phyloP scores from a whole-genome alignment of 2,329 filamentous ascomycete species.

The Aspergillus pseudoterreus region DNA sequence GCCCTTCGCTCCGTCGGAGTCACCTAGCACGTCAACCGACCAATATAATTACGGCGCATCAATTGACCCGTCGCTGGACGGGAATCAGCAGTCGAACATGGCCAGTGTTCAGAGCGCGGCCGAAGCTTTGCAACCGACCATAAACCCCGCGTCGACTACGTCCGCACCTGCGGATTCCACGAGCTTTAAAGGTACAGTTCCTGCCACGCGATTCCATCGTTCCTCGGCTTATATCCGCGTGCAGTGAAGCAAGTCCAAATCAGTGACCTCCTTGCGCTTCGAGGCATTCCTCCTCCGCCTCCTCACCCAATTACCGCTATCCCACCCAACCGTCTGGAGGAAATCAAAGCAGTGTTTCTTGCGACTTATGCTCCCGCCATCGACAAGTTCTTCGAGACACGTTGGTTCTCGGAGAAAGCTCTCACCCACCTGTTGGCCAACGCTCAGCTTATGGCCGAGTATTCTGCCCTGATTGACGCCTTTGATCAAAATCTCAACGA shows the following conservation, averaged over 20 bases:
- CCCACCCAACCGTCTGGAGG: conserved; percentile 51
- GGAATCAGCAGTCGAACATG: conserved; percentile 28
- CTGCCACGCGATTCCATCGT: neutral
- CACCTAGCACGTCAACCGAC: conserved; percentile 38
- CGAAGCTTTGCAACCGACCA: conserved; percentile 24
- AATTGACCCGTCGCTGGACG: conserved; percentile 65
- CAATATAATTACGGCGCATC: conserved; percentile 57
- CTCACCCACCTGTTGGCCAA: conserved; percentile 53
- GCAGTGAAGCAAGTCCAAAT: conserved; percentile 66
- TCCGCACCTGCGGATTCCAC: conserved; percentile 36
- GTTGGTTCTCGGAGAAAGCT: conserved; percentile 68
- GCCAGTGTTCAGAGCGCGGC: conserved; percentile 32
- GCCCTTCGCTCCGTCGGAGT: conserved; percentile 38
- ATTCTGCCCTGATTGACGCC: conserved; percentile 60
- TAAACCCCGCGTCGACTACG: conserved; percentile 20
- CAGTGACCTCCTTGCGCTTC: conserved; percentile 66
- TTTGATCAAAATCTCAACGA: conserved; percentile 39
- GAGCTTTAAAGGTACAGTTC: conserved; percentile 47
- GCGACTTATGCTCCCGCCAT: conserved; percentile 73
- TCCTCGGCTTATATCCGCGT: conserved; percentile 37
- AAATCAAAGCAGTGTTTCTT: conserved; percentile 68
- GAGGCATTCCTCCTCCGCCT: conserved; percentile 56
- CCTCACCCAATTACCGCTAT: conserved; percentile 50
- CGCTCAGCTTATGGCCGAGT: conserved; percentile 59
- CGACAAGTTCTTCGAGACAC: conserved; percentile 74